Conservation (phyloP, 1,284 basidiomycete species). For the Serendipita sp. region DNA sequence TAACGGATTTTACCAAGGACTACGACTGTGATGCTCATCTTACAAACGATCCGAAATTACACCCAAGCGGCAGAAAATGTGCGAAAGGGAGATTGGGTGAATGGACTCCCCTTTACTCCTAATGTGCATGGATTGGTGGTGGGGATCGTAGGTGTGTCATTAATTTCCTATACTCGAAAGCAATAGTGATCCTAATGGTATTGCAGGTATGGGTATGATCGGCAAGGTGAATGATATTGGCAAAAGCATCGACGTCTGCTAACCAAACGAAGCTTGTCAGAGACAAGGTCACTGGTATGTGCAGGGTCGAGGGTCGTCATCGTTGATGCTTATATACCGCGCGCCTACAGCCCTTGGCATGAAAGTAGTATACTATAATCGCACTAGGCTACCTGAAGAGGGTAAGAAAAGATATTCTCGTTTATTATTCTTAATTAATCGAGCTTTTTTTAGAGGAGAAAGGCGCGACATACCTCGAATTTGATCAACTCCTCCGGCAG, state of each 20-base stretch:
- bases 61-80: conserved; percentile 14
- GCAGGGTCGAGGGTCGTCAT: neutral
- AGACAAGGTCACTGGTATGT: conserved; percentile 3
- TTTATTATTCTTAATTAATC: neutral
- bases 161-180: neutral
- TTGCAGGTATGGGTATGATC: conserved; percentile 15
- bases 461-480: conserved; percentile 16
- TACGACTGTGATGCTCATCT: conserved; percentile 13
- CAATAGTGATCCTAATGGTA: neutral
- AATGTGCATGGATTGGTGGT: conserved; percentile 10
- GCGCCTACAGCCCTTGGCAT: conserved; percentile 15
- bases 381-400: conserved; percentile 12
- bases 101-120: conserved; percentile 12
- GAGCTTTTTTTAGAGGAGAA: conserved; percentile 13
- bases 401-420: conserved; percentile 10
- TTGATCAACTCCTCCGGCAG: conserved; percentile 20
- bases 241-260: conserved; percentile 1
- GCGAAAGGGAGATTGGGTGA: conserved; percentile 14
- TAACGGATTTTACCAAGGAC: conserved; percentile 6
- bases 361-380: conserved; percentile 15
- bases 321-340: conserved; percentile 12
- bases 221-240: conserved; percentile 13
- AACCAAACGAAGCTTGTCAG: neutral
- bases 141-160: conserved; percentile 13
- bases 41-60: conserved; percentile 15